These are phyloP conservation scores for Cyclanthera cordifolia DNA, from an alignment of 306 rosid genomes.

Conservation along the genomic window DNA sequence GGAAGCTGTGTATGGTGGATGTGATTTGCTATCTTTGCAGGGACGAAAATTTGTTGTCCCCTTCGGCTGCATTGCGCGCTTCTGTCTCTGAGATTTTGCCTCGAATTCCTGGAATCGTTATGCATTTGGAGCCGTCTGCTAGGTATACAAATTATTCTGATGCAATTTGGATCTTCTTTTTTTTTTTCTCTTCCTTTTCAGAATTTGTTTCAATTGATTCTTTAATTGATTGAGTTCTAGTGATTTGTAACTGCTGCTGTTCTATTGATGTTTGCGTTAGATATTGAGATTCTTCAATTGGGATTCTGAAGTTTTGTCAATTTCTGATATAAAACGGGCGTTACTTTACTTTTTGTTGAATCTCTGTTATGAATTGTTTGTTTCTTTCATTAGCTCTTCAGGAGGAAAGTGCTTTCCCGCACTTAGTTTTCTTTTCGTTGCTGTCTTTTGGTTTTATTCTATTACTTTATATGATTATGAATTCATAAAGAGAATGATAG, in stretches of 20 bases:
- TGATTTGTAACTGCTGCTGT: neutral
- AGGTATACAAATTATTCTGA: constrained; percentile 29
- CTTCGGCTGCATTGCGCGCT: constrained; percentile 47
- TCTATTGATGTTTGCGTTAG: neutral
- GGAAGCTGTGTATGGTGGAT: constrained; percentile 81
- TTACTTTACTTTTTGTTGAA: neutral
- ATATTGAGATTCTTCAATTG: constrained; percentile 5
- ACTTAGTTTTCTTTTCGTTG: neutral
- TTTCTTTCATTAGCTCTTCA: neutral
- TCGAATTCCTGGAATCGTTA: constrained; percentile 30
- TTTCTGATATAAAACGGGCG: neutral
- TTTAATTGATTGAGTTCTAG: neutral
- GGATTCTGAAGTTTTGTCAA: neutral
- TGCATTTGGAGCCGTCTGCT: constrained; percentile 60
- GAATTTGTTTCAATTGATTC: neutral
- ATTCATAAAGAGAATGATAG: neutral
- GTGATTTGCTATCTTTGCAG: constrained; percentile 52
- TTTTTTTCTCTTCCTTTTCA: neutral
- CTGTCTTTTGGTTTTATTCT: neutral
- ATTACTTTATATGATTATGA: neutral
- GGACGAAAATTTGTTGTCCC: constrained; percentile 43
- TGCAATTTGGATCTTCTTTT: neutral
- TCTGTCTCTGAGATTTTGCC: constrained; percentile 47
- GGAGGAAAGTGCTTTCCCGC: neutral
- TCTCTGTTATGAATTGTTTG: neutral